phyloP scores from a whole-genome alignment of 2,329 filamentous ascomycete species.

The Esteya vermicola region DNA sequence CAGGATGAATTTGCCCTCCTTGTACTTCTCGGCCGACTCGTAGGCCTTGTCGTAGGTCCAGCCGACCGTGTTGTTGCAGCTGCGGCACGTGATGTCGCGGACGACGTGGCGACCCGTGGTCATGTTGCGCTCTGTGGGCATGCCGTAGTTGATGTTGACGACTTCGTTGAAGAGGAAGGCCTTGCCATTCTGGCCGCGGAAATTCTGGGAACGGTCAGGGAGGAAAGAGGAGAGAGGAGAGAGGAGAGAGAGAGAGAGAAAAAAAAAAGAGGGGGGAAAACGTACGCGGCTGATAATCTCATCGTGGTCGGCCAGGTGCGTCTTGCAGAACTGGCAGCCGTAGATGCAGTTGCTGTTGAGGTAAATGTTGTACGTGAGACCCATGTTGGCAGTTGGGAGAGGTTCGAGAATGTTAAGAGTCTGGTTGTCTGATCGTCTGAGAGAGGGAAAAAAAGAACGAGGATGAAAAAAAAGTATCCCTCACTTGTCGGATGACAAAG shows the following conservation, averaged over 20 bases:
- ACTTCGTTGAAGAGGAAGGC: slow-evolving; percentile 92
- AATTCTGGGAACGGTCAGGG: slow-evolving; percentile 52
- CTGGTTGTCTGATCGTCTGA: too few relatives aligned
- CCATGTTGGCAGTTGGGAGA: slow-evolving; percentile 41
- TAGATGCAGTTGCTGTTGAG: slow-evolving; percentile 78
- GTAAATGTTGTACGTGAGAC: slow-evolving; percentile 83
- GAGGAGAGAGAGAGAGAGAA: neutral
- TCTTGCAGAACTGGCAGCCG: slow-evolving; percentile 89
- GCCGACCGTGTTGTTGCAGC: slow-evolving; percentile 85
- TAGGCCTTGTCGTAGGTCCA: slow-evolving; percentile 99
- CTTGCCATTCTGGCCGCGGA: slow-evolving; percentile 95
- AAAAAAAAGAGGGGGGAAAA: slow-evolving; percentile 1
- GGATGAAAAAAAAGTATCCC: neutral
- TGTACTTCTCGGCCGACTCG: slow-evolving; percentile 87
- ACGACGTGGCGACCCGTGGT: slow-evolving; percentile 92
- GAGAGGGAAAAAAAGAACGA: too few relatives aligned
- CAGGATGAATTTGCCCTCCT: slow-evolving; percentile 95
- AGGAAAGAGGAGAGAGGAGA: neutral
- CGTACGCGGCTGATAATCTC: slow-evolving; percentile 88
- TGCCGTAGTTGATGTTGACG: slow-evolving; percentile 74
- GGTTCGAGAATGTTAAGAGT: too few relatives aligned
- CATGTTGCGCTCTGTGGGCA: slow-evolving; percentile 93
- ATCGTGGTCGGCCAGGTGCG: slow-evolving; percentile 87
- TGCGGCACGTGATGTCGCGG: slow-evolving; percentile 78
- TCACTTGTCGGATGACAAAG: too few relatives aligned